These are phyloP conservation scores for Myochromella boudieri DNA, from an alignment of 768 basidiomycete species.

Conservation along the genomic window DNA sequence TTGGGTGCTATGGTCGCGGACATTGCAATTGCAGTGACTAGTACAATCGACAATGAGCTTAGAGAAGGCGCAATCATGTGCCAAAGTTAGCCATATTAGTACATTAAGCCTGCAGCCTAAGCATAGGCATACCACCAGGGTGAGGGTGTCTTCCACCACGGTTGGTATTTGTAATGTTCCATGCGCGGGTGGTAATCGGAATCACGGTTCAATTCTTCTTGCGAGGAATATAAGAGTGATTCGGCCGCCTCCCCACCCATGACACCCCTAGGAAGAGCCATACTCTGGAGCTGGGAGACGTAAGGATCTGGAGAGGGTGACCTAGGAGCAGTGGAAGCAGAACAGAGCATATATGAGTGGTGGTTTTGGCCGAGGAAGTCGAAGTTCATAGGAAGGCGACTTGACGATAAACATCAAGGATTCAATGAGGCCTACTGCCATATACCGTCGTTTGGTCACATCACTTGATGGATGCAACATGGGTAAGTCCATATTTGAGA, in stretches of 20 bases:
- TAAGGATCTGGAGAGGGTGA: slow-evolving; percentile 21
- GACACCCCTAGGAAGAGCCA: slow-evolving; percentile 44
- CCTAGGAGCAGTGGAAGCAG: slow-evolving; percentile 5
- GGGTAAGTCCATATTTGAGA: too few species aligned
- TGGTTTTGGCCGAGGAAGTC: neutral
- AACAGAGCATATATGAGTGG: slow-evolving; percentile 1
- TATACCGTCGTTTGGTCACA: too few species aligned
- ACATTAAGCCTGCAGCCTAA: neutral
- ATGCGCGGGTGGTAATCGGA: slow-evolving; percentile 20
- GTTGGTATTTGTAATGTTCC: slow-evolving; percentile 27
- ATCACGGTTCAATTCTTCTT: slow-evolving; percentile 32
- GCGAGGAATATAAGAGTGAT: slow-evolving; percentile 43
- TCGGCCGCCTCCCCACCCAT: slow-evolving; percentile 48
- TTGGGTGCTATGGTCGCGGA: slow-evolving; percentile 65
- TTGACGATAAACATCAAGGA: slow-evolving; percentile 2
- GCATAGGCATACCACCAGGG: slow-evolving; percentile 62
- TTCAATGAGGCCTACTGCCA: too few species aligned
- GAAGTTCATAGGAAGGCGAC: slow-evolving; percentile 2
- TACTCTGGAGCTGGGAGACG: slow-evolving; percentile 31
- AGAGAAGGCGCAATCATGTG: neutral
- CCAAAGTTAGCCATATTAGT: too few species aligned
- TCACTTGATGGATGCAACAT: too few species aligned
- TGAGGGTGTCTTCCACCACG: slow-evolving; percentile 80
- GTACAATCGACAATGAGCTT: slow-evolving; percentile 62
- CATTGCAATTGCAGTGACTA: slow-evolving; percentile 54